phyloP scores from a whole-genome alignment of 1,284 basidiomycete genomes.

The Tilletia indica region DNA sequence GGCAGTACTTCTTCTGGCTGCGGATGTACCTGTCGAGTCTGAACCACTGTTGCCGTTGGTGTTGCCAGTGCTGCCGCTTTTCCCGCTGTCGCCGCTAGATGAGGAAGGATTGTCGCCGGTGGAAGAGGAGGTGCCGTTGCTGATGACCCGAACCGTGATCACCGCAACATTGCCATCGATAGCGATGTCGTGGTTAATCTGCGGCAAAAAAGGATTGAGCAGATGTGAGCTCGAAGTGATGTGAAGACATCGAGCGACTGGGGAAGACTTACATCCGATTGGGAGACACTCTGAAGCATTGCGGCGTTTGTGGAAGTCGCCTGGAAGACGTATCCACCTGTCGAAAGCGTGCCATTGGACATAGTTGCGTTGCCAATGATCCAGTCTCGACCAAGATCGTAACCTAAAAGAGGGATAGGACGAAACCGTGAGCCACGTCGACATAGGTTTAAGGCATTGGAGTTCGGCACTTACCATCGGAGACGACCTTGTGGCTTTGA shows the following conservation, averaged over 20 bases:
- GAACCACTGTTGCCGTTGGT: neutral
- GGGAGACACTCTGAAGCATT: conserved; percentile 29
- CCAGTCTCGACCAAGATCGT: conserved; percentile 47
- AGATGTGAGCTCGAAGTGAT: neutral
- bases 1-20: neutral
- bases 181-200: conserved; percentile 50
- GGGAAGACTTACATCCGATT: conserved; percentile 18
- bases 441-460: neutral
- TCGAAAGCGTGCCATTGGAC: conserved; percentile 31
- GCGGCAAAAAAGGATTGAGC: neutral
- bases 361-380: conserved; percentile 47
- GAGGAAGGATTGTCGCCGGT: neutral
- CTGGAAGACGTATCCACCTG: conserved; percentile 38
- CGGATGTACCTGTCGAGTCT: neutral
- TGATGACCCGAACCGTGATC: conserved; percentile 43
- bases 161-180: conserved; percentile 44
- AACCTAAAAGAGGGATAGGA: conserved; percentile 19
- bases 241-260: too few relatives aligned
- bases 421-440: neutral
- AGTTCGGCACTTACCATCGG: conserved; percentile 29
- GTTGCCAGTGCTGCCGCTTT: neutral
- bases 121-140: conserved; percentile 29
- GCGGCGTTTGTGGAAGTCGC: conserved; percentile 31
- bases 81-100: neutral
- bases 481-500: conserved; percentile 41